Evolutionary conservation across 2,329 filamentous ascomycete species (phyloP).

Genomic region (Canariomyces notabilis): DNA sequence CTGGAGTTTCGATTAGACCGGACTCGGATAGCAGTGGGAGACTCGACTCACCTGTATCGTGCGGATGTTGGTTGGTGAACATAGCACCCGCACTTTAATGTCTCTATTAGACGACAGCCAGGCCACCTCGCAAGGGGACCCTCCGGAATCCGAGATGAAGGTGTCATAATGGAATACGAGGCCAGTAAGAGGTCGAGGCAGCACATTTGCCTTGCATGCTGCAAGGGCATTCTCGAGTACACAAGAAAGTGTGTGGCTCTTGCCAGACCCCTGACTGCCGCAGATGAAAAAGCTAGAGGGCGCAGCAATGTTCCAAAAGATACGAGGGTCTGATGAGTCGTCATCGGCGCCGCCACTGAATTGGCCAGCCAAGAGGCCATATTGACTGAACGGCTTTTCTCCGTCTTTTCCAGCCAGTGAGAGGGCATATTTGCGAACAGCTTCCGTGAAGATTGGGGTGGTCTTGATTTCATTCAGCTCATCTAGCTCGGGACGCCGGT

Average conservation of each 20-base stretch:
- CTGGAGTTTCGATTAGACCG: conserved; percentile 23
- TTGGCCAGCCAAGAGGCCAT: conserved; percentile 29
- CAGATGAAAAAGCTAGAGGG: conserved; percentile 60
- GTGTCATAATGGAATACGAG: conserved; percentile 63
- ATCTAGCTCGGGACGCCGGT: conserved; percentile 16
- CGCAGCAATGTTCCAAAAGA: conserved; percentile 43
- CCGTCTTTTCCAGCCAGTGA: neutral
- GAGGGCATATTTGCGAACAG: conserved; percentile 22
- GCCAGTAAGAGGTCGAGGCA: conserved; percentile 51
- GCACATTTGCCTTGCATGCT: conserved; percentile 36
- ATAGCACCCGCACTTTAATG: conserved; percentile 49
- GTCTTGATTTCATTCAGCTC: conserved; percentile 28
- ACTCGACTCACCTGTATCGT: conserved; percentile 32
- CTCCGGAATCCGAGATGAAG: conserved; percentile 43
- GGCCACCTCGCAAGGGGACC: conserved; percentile 55
- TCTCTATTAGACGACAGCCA: conserved; percentile 42
- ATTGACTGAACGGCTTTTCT: conserved; percentile 26
- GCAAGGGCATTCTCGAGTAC: conserved; percentile 55
- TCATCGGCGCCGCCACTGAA: conserved; percentile 9
- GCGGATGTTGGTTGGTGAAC: conserved; percentile 47
- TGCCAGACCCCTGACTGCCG: conserved; percentile 59
- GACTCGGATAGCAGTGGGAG: neutral
- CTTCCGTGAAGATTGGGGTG: conserved; percentile 30
- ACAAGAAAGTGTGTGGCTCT: conserved; percentile 56
- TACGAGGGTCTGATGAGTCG: conserved; percentile 26